Evolutionary conservation across 129 eudicot genomes (phyloP).

Genomic region (sunflower (Helianthus annuus)): DNA sequence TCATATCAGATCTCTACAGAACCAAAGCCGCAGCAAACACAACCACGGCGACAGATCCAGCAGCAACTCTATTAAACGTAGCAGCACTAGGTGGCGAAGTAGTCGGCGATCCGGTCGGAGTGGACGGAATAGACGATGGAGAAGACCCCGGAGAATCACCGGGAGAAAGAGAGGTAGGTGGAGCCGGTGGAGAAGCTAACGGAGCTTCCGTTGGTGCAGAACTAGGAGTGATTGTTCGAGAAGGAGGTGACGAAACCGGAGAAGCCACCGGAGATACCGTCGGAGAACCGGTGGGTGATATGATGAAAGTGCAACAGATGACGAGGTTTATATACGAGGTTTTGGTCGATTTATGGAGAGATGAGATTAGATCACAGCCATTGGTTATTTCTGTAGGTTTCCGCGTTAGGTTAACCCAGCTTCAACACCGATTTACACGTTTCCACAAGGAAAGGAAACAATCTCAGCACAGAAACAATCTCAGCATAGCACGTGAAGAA

Average conservation of each 20-base stretch:
- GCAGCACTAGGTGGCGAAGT: conserved; percentile 23
- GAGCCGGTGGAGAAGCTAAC: conserved; percentile 33
- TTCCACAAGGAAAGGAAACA: neutral
- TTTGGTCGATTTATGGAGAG: neutral
- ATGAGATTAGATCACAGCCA: neutral
- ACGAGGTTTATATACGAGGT: neutral
- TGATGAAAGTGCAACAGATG: neutral
- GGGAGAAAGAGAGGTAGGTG: conserved; percentile 37
- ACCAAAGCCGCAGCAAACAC: conserved; percentile 16
- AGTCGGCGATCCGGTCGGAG: conserved; percentile 36
- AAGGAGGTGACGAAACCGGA: conserved; percentile 39
- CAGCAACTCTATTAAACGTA: conserved; percentile 43
- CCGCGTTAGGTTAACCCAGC: neutral
- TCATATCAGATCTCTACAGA: neutral
- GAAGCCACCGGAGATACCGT: conserved; percentile 35
- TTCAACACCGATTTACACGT: neutral
- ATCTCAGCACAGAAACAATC: too few species aligned
- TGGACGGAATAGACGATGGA: conserved; percentile 15
- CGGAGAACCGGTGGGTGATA: conserved; percentile 50
- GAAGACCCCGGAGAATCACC: conserved; percentile 13
- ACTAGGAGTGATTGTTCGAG: conserved; percentile 33
- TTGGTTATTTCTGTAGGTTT: neutral
- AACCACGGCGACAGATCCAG: conserved; percentile 53
- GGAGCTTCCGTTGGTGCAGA: conserved; percentile 40
- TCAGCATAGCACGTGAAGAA: too few species aligned